Evolutionary conservation across 306 rosid species (phyloP), one percentile per base, ranked within the genome.

Genomic region (Geum urbanum): DNA sequence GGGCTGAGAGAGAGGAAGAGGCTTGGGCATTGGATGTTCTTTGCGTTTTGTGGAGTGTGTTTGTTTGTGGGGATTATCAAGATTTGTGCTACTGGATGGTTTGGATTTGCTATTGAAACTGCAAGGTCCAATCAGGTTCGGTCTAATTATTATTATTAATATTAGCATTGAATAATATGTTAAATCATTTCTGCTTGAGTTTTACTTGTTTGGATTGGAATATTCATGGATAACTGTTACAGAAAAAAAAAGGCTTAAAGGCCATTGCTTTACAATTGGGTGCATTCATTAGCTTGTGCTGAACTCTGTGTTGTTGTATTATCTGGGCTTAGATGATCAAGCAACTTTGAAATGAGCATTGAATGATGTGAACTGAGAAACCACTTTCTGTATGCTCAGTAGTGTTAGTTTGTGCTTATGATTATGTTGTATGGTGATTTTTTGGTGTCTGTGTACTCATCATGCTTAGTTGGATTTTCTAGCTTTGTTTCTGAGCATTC

Each of bases 41-140:
- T 91, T 39, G 54, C 83, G 56, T 94, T 94, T 70, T 94, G 99
- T 77, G 95, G 92, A 22, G 43, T 86, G 59, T 94, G 99, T 71
- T 69, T 94, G 72, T 94, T 94, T 82, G 80, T 94, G 39, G 99
- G 95, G 49, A 82, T 91, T 48, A 52, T 94, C 39, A 94, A 91
- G 86, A 94, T 94, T n/a, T 91, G 96, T 69, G 88, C 92, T 10
- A 85, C 88, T 80, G 97, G 99, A 1, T 94, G 99, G 99, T 84
- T 94, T 79, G 97, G 99, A 94, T 94, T 92, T 73, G 86, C 91
- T 61, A 81, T 94, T 18, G 92, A 91, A 54, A 75, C 70, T 79
- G 82, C 88, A 27, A 79, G 80, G 76, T 81, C 81, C 24, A 75
- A 74, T 73, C 79, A 79, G 96, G 99, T 94, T 24, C 52, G 53